Percentiles rank a stretch among this genome's conserved stretches.
Conservation (phyloP, 139 green algal genomes). For the Closterium sp. region DNA sequence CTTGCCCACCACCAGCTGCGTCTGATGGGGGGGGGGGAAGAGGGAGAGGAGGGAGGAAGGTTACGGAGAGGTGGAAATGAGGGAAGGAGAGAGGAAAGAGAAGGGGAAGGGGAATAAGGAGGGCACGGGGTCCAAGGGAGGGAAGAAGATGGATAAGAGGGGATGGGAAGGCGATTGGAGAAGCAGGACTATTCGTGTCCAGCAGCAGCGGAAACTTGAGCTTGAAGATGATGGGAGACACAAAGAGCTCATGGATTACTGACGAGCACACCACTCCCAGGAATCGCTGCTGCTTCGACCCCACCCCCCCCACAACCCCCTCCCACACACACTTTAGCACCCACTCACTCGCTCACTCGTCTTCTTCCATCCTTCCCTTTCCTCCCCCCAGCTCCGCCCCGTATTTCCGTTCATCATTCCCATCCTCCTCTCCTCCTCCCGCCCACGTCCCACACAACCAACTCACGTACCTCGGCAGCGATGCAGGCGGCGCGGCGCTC, state of each 20-base stretch:
- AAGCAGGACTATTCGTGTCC: too few relatives aligned
- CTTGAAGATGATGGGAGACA: too few relatives aligned
- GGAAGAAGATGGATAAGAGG: not conserved
- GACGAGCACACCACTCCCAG: too few relatives aligned
- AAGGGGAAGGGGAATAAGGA: not conserved
- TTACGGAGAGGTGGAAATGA: not conserved
- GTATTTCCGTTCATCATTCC: not conserved
- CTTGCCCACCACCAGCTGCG: constrained; percentile 25
- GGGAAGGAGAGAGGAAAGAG: not conserved
- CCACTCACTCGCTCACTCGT: not conserved
- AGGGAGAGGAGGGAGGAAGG: not conserved
- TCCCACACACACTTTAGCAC: not conserved
- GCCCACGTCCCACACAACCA: not conserved
- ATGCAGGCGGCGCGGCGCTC: constrained; percentile 11
- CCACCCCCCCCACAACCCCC: not conserved
- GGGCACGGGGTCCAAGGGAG: too few relatives aligned
- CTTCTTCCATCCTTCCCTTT: not conserved
- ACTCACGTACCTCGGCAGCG: constrained; percentile 23
- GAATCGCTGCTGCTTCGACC: not conserved
- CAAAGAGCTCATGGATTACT: too few relatives aligned
- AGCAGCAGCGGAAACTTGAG: too few relatives aligned
- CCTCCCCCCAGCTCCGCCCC: not conserved
- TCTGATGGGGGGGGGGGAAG: constrained; percentile 9
- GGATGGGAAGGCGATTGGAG: not conserved
- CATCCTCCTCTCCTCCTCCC: not conserved